Evolutionary conservation across 2,329 filamentous ascomycete species (phyloP).

Genomic region (Didymella glomerata): DNA sequence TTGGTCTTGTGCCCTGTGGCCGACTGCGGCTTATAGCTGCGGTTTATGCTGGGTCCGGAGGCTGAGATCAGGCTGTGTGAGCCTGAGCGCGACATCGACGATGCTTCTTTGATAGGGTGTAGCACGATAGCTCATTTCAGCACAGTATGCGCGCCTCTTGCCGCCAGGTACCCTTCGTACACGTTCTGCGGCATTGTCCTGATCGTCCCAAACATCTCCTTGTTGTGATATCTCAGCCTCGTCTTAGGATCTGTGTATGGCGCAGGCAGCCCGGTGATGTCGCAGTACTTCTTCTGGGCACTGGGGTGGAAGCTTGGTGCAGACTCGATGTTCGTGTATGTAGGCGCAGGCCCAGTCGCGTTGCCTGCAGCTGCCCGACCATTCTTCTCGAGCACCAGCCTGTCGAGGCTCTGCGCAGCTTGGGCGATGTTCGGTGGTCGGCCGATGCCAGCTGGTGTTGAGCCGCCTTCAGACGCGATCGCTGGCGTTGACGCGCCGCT

Average conservation of each 20-base stretch:
- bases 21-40: background rate
- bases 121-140: constrained; percentile 71
- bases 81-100: background rate
- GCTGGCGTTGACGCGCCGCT: constrained; percentile 77
- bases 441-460: constrained; percentile 69
- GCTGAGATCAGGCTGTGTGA: too few relatives aligned
- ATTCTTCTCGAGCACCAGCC: constrained; percentile 87
- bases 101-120: background rate
- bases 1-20: background rate
- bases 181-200: constrained; percentile 81
- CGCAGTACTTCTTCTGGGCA: constrained; percentile 89
- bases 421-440: constrained; percentile 76
- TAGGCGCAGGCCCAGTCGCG: constrained; percentile 69
- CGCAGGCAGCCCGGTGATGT: constrained; percentile 91
- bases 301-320: constrained; percentile 83
- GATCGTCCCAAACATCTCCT: constrained; percentile 87
- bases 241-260: constrained; percentile 96
- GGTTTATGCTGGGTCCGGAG: background rate
- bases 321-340: constrained; percentile 96
- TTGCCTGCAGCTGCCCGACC: constrained; percentile 47
- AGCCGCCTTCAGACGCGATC: constrained; percentile 47
- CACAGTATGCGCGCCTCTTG: constrained; percentile 89
- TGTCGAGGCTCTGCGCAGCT: constrained; percentile 84
- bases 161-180: constrained; percentile 87
- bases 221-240: constrained; percentile 88